Evolutionary conservation across 139 green algal genomes (phyloP).

Genomic region (Edaphochlamys debaryana): DNA sequence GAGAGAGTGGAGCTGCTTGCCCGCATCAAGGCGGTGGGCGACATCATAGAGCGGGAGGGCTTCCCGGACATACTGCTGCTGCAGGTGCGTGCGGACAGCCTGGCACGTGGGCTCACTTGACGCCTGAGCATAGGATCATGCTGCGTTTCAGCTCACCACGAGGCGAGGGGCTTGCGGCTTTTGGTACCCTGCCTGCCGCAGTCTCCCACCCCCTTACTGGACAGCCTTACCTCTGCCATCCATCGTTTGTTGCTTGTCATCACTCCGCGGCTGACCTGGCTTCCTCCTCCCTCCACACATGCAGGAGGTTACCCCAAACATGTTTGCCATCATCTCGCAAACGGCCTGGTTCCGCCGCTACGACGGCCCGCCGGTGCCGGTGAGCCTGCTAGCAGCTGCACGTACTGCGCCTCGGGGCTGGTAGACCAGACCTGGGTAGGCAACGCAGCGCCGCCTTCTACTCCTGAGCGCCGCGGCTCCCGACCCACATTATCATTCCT

Average conservation of each 20-base stretch:
- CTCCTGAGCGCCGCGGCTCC: background rate
- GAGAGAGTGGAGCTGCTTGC: background rate
- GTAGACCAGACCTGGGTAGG: background rate
- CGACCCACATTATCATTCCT: background rate
- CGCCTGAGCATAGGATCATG: too few relatives aligned
- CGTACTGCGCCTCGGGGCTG: too few relatives aligned
- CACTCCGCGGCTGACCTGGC: too few relatives aligned
- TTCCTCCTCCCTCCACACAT: too few relatives aligned
- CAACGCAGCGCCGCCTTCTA: background rate
- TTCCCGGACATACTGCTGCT: conserved; percentile 27
- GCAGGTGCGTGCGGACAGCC: background rate
- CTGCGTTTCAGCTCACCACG: too few relatives aligned
- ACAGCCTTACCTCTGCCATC: too few relatives aligned
- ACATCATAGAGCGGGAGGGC: conserved; percentile 9
- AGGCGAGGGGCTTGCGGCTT: too few relatives aligned
- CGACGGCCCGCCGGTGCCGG: conserved; percentile 4
- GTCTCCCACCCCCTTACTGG: too few relatives aligned
- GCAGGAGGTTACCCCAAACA: conserved; percentile 38
- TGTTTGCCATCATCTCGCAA: conserved; percentile 9
- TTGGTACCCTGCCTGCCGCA: background rate
- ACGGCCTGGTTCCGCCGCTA: conserved; percentile 28
- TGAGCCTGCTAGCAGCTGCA: background rate
- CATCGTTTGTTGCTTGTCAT: too few relatives aligned
- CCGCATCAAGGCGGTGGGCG: conserved; percentile 20
- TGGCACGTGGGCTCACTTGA: too few relatives aligned